Conservation (phyloP, 108 stramenopile genomes). For the Schizochytrium sp. region DNA sequence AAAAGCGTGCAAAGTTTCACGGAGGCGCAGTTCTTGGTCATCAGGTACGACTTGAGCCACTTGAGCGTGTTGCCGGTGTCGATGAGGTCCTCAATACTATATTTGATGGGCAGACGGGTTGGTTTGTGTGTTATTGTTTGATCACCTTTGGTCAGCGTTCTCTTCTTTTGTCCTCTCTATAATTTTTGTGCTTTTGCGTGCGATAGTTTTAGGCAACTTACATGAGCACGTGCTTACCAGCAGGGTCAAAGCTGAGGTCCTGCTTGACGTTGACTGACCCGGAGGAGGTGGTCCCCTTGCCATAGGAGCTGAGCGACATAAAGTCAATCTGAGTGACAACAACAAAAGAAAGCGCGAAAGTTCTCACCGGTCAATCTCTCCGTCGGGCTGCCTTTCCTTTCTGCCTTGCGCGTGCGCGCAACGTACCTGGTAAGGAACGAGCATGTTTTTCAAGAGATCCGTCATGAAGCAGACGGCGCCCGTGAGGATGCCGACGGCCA, state of each 20-base stretch:
- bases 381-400: too few relatives aligned
- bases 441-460: background rate
- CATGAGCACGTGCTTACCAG: constrained; percentile 16
- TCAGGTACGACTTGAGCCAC: constrained; percentile 15
- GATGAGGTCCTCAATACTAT: background rate
- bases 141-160: too few relatives aligned
- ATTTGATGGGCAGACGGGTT: background rate
- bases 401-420: too few relatives aligned
- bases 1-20: background rate
- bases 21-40: background rate
- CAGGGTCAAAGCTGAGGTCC: background rate
- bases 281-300: background rate
- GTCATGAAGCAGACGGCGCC: constrained; percentile 15
- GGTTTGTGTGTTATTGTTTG: too few relatives aligned
- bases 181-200: too few relatives aligned
- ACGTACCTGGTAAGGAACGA: background rate
- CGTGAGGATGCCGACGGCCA: constrained; percentile 2
- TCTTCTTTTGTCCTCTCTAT: too few relatives aligned
- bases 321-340: background rate
- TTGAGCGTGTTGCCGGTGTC: constrained; percentile 14
- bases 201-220: background rate
- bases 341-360: too few relatives aligned
- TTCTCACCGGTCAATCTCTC: too few relatives aligned
- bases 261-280: background rate
- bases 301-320: background rate